Conservation (phyloP, 495 filamentous ascomycete genomes). For the Chaetomium cochliodes region DNA sequence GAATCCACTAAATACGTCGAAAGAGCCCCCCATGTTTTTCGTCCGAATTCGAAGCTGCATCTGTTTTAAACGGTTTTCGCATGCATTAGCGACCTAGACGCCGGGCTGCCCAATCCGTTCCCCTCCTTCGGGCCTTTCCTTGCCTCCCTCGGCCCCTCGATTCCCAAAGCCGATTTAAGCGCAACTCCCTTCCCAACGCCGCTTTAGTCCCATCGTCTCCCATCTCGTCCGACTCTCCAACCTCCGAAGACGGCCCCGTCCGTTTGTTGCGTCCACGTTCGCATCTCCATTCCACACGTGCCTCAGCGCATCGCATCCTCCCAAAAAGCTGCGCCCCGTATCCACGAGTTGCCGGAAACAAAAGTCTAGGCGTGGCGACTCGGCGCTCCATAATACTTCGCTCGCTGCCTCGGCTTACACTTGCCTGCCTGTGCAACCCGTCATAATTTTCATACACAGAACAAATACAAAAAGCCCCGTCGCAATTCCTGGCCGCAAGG, state of each 20-base stretch:
- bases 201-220: neutral
- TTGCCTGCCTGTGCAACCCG: neutral
- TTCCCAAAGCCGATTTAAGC: slow-evolving; percentile 8
- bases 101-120: slow-evolving; percentile 7
- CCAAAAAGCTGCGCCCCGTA: neutral
- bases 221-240: neutral
- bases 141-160: no score
- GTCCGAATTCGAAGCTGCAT: neutral
- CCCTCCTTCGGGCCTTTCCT: neutral
- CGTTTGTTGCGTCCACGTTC: neutral
- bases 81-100: neutral
- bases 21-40: neutral
- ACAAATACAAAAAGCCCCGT: neutral
- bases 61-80: neutral
- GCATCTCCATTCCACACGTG: neutral
- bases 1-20: neutral
- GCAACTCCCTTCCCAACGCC: neutral
- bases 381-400: slow-evolving; percentile 8
- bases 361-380: slow-evolving; percentile 13
- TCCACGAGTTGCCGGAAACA: neutral
- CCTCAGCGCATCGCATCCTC: neutral
- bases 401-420: slow-evolving; percentile 15
- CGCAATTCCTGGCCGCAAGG: slow-evolving; percentile 4
- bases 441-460: neutral
- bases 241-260: neutral